These are phyloP conservation scores for Anisodus tanguticus DNA, from an alignment of 257 asterid species.

Conservation along the genomic window DNA sequence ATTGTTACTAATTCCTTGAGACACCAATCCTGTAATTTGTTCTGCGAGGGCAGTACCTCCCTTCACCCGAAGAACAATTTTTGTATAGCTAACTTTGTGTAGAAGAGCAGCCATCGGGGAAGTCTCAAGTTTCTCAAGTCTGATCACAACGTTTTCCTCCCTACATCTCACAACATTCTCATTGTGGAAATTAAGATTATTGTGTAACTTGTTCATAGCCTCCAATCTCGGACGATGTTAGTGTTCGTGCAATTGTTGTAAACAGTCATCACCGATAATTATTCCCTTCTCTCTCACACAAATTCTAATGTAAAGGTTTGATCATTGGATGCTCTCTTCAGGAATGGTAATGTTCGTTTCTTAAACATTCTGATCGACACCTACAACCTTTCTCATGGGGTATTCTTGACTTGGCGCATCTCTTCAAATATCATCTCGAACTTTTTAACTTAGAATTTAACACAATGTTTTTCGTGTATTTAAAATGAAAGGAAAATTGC, in stretches of 20 bases:
- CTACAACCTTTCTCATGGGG: too few species aligned
- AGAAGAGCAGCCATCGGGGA: constrained; percentile 31
- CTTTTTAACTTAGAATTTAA: too few species aligned
- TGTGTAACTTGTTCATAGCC: constrained; percentile 50
- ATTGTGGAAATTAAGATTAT: not conserved
- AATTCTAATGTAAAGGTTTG: constrained; percentile 35
- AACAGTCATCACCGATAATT: constrained; percentile 33
- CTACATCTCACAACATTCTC: constrained; percentile 39
- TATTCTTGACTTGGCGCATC: not conserved
- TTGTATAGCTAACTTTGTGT: constrained; percentile 37
- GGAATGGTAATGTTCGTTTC: not conserved
- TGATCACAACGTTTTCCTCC: constrained; percentile 2
- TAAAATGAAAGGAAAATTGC: too few species aligned
- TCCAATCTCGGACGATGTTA: constrained; percentile 28
- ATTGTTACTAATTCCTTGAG: constrained; percentile 26
- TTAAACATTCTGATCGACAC: not conserved
- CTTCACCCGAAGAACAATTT: constrained; percentile 32
- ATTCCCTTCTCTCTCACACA: constrained; percentile 27
- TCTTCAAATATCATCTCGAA: not conserved
- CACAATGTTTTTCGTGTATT: too few species aligned
- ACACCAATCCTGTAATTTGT: constrained; percentile 17
- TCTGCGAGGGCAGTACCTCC: constrained; percentile 18
- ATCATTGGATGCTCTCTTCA: constrained; percentile 3
- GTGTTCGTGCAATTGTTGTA: constrained; percentile 37
- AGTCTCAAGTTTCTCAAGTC: constrained; percentile 14